phyloP scores from a whole-genome alignment of 2,329 filamentous ascomycete genomes.

The Ophiostoma piceae region DNA sequence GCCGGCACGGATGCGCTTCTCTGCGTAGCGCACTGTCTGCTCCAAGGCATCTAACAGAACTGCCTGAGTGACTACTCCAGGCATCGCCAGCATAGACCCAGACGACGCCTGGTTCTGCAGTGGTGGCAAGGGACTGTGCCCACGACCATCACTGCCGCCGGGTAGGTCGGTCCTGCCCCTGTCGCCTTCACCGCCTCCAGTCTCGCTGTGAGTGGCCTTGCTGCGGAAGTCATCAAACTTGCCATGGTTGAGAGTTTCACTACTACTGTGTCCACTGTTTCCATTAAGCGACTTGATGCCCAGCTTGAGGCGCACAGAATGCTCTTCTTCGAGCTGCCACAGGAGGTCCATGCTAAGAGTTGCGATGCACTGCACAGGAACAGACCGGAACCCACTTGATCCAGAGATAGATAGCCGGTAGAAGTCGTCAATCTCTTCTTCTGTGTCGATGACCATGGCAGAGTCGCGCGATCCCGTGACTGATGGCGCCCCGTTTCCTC shows the following conservation, averaged over 20 bases:
- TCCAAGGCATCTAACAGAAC: conserved; percentile 26
- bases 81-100: conserved; percentile 24
- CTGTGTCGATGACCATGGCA: conserved; percentile 22
- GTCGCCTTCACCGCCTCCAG: conserved; percentile 8
- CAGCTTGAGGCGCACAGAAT: conserved; percentile 29
- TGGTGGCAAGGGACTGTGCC: neutral
- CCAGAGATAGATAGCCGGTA: conserved; percentile 39
- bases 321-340: conserved; percentile 42
- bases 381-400: conserved; percentile 41
- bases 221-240: neutral
- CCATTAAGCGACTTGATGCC: conserved; percentile 17
- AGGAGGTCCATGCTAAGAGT: conserved; percentile 45
- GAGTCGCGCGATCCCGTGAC: neutral
- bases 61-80: conserved; percentile 24
- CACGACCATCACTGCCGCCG: neutral
- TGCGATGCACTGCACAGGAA: conserved; percentile 39
- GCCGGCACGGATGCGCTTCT: conserved; percentile 25
- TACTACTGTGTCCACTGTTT: neutral
- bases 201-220: no score
- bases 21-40: conserved; percentile 20
- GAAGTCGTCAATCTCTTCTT: conserved; percentile 34
- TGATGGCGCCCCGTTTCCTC: neutral
- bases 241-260: neutral
- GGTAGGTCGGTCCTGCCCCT: neutral
- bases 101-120: neutral